Evolutionary conservation across 257 asterid genomes (phyloP).

Genomic region (Solanum tarijense): DNA sequence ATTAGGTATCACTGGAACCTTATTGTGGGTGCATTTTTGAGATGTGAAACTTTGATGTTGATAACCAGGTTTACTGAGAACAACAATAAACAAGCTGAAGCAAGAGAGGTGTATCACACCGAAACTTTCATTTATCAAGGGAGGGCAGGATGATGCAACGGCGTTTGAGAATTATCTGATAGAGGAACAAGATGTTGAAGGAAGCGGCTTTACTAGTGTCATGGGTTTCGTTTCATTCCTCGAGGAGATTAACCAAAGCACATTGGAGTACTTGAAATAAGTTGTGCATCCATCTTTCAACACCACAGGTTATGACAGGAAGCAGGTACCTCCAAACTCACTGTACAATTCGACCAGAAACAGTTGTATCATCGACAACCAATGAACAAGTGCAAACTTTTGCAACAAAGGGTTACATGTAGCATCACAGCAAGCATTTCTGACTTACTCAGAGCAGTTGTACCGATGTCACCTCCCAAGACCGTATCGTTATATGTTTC

Average conservation of each 20-base stretch:
- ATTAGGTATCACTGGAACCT: not conserved
- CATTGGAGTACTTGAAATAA: slow-evolving; percentile 46
- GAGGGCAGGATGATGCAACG: slow-evolving; percentile 84
- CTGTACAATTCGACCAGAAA: not conserved
- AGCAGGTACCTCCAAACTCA: not conserved
- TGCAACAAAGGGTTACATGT: not conserved
- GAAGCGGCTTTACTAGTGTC: slow-evolving; percentile 73
- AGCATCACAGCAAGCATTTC: not conserved
- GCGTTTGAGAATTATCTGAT: slow-evolving; percentile 81
- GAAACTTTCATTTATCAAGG: slow-evolving; percentile 62
- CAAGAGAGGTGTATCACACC: slow-evolving; percentile 90
- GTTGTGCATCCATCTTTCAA: not conserved
- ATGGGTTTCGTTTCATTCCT: slow-evolving; percentile 89
- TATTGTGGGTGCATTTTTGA: not conserved
- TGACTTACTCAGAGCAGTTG: not conserved
- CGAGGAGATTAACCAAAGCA: slow-evolving; percentile 71
- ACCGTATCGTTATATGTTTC: not conserved
- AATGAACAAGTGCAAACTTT: not conserved
- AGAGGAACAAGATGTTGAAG: slow-evolving; percentile 92
- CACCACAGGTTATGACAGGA: not conserved
- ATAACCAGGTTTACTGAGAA: slow-evolving; percentile 68
- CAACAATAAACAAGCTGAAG: slow-evolving; percentile 72
- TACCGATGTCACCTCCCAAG: not conserved
- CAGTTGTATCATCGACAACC: not conserved
- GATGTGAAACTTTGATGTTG: not conserved